phyloP scores from a whole-genome alignment of 495 filamentous ascomycete genomes.

The Amniculicola lignicola region DNA sequence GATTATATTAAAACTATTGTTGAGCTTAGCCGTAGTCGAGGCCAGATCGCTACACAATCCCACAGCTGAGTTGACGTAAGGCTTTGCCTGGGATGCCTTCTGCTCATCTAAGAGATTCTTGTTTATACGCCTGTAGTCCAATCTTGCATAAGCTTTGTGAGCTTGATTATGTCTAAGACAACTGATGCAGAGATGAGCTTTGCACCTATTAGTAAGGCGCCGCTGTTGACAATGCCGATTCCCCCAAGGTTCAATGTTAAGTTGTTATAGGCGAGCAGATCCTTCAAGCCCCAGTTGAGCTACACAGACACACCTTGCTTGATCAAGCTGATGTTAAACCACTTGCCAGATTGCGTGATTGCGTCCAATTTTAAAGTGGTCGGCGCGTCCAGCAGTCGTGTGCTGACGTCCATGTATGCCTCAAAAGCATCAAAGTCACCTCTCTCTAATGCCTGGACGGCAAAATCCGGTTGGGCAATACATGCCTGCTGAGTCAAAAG shows the following conservation, averaged over 20 bases:
- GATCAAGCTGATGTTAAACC: conserved; percentile 9
- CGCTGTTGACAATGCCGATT: conserved; percentile 14
- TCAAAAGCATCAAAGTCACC: conserved; percentile 14
- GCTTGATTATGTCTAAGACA: conserved; percentile 10
- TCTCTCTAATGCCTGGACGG: conserved; percentile 14
- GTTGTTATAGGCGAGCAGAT: conserved; percentile 14
- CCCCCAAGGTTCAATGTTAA: conserved; percentile 8
- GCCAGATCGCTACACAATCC: conserved; percentile 9
- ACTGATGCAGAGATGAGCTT: conserved; percentile 9
- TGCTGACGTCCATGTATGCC: conserved; percentile 12
- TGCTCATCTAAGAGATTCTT: conserved; percentile 7
- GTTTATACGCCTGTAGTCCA: conserved; percentile 11
- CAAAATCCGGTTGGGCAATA: conserved; percentile 10
- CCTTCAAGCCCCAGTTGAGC: conserved; percentile 11
- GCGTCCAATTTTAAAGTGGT: conserved; percentile 13
- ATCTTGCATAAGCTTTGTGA: conserved; percentile 10
- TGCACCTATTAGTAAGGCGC: conserved; percentile 10
- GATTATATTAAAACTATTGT: conserved; percentile 12
- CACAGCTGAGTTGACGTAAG: conserved; percentile 12
- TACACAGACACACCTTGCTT: conserved; percentile 10
- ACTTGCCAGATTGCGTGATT: conserved; percentile 13
- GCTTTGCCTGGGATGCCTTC: conserved; percentile 10
- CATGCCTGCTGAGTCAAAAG: conserved; percentile 12
- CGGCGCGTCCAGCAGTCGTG: conserved; percentile 10
- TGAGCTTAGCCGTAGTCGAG: conserved; percentile 12